These are phyloP conservation scores for Inonotus hispidus DNA, from an alignment of 1,284 basidiomycete species.

Conservation along the genomic window DNA sequence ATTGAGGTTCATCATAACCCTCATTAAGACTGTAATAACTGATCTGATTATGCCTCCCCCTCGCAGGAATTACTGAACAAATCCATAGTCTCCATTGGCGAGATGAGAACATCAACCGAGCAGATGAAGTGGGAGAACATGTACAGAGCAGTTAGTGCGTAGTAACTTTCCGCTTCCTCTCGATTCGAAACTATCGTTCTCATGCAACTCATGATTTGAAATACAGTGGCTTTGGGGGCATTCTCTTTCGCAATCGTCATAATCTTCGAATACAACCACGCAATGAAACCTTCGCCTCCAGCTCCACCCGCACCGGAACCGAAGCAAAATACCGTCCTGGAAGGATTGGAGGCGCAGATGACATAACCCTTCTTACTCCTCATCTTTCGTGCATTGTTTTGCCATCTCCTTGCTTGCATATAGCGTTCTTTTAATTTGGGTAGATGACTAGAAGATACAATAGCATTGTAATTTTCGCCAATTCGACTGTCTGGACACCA, in stretches of 20 bases:
- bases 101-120: conserved; percentile 83
- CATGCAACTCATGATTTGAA: neutral
- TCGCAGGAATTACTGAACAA: conserved; percentile 80
- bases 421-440: neutral
- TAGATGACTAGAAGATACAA: neutral
- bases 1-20: conserved; percentile 67
- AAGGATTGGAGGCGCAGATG: conserved; percentile 14
- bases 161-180: neutral
- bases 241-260: conserved; percentile 65
- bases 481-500: too few species aligned
- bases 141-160: conserved; percentile 77
- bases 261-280: conserved; percentile 56
- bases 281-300: conserved; percentile 26
- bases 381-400: neutral
- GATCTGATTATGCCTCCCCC: conserved; percentile 6
- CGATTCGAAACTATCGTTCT: neutral
- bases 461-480: too few species aligned
- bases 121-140: conserved; percentile 91
- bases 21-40: neutral
- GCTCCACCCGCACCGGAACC: neutral
- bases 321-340: conserved; percentile 1
- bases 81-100: conserved; percentile 78
- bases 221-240: conserved; percentile 51
- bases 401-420: neutral
- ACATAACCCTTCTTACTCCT: neutral